These are phyloP conservation scores for Pogostemon cablin DNA, from an alignment of 257 asterid species.

Conservation along the genomic window DNA sequence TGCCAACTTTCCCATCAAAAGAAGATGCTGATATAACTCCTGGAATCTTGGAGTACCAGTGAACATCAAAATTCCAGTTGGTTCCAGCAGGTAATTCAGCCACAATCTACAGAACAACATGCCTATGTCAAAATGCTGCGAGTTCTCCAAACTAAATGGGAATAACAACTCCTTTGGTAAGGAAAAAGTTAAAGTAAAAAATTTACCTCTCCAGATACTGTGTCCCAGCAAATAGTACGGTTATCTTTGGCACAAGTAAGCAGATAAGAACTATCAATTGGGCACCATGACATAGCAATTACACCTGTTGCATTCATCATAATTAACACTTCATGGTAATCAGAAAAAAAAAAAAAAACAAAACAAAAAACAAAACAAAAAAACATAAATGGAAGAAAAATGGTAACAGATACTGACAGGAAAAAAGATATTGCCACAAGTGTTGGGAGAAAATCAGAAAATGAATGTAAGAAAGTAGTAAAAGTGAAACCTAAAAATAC, in stretches of 20 bases:
- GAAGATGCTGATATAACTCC: slow-evolving; percentile 98
- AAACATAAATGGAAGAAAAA: slow-evolving; percentile 2
- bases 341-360: not conserved
- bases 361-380: slow-evolving; percentile 15
- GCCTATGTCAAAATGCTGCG: slow-evolving; percentile 14
- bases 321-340: slow-evolving; percentile 2
- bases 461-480: not conserved
- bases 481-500: slow-evolving; percentile 23
- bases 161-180: slow-evolving; percentile 4
- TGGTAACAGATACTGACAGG: slow-evolving; percentile 15
- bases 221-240: slow-evolving; percentile 99
- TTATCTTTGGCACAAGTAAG: slow-evolving; percentile 99
- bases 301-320: slow-evolving; percentile 61
- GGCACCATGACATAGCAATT: slow-evolving; percentile 99
- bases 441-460: slow-evolving; percentile 23
- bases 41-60: slow-evolving; percentile 93
- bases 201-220: slow-evolving; percentile 79
- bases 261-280: slow-evolving; percentile 84
- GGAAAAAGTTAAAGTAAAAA: slow-evolving; percentile 22
- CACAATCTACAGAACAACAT: slow-evolving; percentile 62
- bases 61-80: slow-evolving; percentile 97
- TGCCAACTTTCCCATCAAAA: slow-evolving; percentile 95
- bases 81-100: slow-evolving; percentile 94
- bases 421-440: slow-evolving; percentile 2
- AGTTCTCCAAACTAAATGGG: slow-evolving; percentile 20